Evolutionary conservation across 768 basidiomycete genomes (phyloP).

Genomic region (Russula lepida): DNA sequence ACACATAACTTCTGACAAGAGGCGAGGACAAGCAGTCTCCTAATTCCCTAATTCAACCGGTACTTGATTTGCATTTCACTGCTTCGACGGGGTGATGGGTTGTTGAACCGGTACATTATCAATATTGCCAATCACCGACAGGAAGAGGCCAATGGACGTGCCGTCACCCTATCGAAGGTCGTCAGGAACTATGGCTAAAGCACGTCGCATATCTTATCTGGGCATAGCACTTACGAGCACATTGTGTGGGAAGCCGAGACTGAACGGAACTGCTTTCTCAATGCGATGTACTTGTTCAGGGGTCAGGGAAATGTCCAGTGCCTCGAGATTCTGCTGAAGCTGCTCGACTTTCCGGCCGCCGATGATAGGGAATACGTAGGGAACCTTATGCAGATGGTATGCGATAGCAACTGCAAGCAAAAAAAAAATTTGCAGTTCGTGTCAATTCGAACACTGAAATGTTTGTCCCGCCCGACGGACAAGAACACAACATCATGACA

Average conservation of each 20-base stretch:
- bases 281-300: conserved; percentile 36
- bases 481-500: not conserved
- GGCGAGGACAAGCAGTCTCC: too few species aligned
- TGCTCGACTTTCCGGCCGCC: conserved; percentile 42
- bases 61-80: not conserved
- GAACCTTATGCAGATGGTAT: conserved; percentile 42
- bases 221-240: conserved; percentile 20
- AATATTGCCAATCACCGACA: not conserved
- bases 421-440: too few species aligned
- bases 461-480: too few species aligned
- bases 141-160: not conserved
- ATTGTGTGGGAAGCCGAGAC: conserved; percentile 33
- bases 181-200: not conserved
- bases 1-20: not conserved
- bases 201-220: not conserved
- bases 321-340: conserved; percentile 37
- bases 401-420: conserved; percentile 34
- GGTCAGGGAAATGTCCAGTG: conserved; percentile 35
- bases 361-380: too few species aligned
- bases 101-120: not conserved
- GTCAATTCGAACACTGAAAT: not conserved
- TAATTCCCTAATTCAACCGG: not conserved
- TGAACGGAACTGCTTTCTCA: conserved; percentile 33
- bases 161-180: not conserved
- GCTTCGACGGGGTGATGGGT: not conserved